Evolutionary conservation across 2,329 filamentous ascomycete genomes (phyloP).

Genomic region (Cladosporium sp.): DNA sequence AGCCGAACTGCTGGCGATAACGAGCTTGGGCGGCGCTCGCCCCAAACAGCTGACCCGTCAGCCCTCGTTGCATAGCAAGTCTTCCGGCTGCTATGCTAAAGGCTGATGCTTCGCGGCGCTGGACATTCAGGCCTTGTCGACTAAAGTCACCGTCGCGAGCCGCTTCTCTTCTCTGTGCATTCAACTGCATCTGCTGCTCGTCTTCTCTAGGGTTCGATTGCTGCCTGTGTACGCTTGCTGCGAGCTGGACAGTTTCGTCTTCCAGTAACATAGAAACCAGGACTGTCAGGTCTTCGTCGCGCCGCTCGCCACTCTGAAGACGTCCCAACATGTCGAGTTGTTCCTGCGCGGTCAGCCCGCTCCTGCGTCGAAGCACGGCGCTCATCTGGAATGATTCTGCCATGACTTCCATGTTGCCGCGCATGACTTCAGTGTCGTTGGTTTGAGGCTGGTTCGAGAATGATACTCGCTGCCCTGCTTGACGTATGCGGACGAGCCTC

Average conservation of each 20-base stretch:
- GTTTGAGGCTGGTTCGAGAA: constrained; percentile 10
- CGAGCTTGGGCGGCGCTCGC: not conserved
- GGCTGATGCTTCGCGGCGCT: constrained; percentile 23
- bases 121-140: constrained; percentile 25
- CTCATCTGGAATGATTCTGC: constrained; percentile 29
- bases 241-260: constrained; percentile 16
- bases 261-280: constrained; percentile 23
- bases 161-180: constrained; percentile 14
- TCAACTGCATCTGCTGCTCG: not conserved
- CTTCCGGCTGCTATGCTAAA: constrained; percentile 27
- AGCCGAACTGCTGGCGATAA: not conserved
- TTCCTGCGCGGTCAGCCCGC: constrained; percentile 19
- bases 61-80: constrained; percentile 22
- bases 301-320: constrained; percentile 24
- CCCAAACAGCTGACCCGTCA: not conserved
- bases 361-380: constrained; percentile 20
- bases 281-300: constrained; percentile 17
- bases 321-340: constrained; percentile 26
- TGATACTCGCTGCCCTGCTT: constrained; percentile 1
- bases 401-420: constrained; percentile 26
- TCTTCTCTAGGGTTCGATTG: constrained; percentile 2
- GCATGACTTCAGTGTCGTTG: constrained; percentile 6
- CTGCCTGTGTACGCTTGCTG: constrained; percentile 18
- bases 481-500: not conserved
- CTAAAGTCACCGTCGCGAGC: constrained; percentile 28